phyloP scores from a whole-genome alignment of 2,329 filamentous ascomycete genomes.

The Corynespora cassiicola region DNA sequence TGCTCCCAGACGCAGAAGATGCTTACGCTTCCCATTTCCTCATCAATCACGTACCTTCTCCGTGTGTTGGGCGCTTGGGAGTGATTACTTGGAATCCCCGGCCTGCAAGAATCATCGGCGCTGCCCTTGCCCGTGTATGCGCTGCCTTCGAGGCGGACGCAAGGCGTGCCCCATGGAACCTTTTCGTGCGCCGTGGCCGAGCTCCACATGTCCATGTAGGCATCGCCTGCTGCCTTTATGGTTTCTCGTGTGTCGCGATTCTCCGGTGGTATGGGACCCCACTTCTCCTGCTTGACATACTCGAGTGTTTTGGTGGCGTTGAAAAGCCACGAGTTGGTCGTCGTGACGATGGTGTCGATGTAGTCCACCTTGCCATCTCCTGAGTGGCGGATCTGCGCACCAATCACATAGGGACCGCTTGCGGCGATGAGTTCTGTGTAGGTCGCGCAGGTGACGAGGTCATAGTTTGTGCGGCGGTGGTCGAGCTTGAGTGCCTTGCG shows the following conservation, averaged over 20 bases:
- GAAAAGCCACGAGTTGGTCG: constrained; percentile 26
- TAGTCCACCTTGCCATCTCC: constrained; percentile 8
- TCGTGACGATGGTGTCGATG: constrained; percentile 23
- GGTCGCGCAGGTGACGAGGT: constrained; percentile 25
- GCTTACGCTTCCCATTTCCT: constrained; percentile 27
- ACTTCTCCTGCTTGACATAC: constrained; percentile 21
- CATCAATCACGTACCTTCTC: constrained; percentile 28
- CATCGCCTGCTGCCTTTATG: constrained; percentile 26
- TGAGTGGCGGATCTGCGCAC: constrained; percentile 22
- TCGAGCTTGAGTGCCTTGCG: constrained; percentile 21
- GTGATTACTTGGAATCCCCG: constrained; percentile 23
- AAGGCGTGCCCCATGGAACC: constrained; percentile 30
- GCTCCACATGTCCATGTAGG: constrained; percentile 29
- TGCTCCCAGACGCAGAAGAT: constrained; percentile 30
- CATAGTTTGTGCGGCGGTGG: constrained; percentile 27
- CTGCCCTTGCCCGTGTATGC: constrained; percentile 26
- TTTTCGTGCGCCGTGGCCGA: constrained; percentile 17
- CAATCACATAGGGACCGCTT: constrained; percentile 21
- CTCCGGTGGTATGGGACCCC: constrained; percentile 15
- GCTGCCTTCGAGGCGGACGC: constrained; percentile 22
- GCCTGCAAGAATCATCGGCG: constrained; percentile 23
- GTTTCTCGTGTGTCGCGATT: constrained; percentile 14
- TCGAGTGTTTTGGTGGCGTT: constrained; percentile 26
- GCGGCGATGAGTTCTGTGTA: constrained; percentile 27
- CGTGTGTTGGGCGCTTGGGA: constrained; percentile 16